These are phyloP conservation scores for Colletotrichum sp. DNA, from an alignment of 2,329 filamentous ascomycete genomes.

Conservation along the genomic window DNA sequence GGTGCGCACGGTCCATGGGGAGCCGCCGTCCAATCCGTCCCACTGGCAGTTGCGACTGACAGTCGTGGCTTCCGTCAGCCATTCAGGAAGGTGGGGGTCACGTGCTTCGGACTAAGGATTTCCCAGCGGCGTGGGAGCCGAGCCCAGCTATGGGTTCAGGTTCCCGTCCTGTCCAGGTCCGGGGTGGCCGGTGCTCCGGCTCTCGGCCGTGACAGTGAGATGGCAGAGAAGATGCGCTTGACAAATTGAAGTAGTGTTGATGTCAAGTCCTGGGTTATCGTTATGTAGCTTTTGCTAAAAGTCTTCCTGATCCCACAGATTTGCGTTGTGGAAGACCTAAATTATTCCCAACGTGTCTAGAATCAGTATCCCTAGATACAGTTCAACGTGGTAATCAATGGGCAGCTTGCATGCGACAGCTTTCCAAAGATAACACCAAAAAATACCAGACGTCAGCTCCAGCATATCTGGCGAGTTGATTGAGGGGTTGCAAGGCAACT, in stretches of 20 bases:
- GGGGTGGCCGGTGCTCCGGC: not conserved
- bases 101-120: conserved; percentile 17
- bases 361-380: not conserved
- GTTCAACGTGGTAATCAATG: not conserved
- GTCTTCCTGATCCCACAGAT: not conserved
- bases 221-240: not conserved
- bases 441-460: not conserved
- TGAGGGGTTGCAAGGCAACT: not conserved
- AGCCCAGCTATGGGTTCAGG: not conserved
- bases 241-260: not conserved
- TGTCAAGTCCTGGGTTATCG: not conserved
- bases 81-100: not conserved
- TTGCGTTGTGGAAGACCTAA: not conserved
- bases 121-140: not conserved
- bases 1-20: conserved; percentile 10
- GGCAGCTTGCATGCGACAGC: not conserved
- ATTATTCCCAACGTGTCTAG: not conserved
- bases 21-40: conserved; percentile 5
- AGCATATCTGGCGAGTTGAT: not conserved
- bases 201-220: not conserved
- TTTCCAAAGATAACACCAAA: not conserved
- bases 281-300: not conserved
- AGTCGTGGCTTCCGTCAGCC: not conserved
- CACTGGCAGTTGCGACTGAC: not conserved
- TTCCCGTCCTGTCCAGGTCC: not conserved